Conservation (phyloP, 2,329 filamentous ascomycete species). For the Incumbomyces delicatus region DNA sequence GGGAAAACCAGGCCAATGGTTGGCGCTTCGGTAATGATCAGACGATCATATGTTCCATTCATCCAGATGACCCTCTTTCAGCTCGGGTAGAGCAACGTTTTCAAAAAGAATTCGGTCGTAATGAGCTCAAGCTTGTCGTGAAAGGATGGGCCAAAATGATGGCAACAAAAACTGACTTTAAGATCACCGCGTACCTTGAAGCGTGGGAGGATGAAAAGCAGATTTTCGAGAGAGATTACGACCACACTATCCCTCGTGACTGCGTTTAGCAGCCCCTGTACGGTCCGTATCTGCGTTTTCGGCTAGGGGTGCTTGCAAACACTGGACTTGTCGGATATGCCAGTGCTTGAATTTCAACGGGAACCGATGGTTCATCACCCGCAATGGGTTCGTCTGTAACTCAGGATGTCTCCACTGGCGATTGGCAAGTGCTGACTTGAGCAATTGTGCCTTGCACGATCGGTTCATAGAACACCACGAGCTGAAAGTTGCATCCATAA, state of each 20-base stretch:
- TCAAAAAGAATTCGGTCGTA: conserved; percentile 8
- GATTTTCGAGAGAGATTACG: conserved; percentile 8
- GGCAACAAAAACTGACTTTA: conserved; percentile 5
- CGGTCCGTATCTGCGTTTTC: too few species aligned
- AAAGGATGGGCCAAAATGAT: conserved; percentile 8
- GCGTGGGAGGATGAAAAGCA: conserved; percentile 6
- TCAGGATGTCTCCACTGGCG: too few species aligned
- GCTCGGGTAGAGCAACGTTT: conserved; percentile 7
- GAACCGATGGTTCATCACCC: too few species aligned
- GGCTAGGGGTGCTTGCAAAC: too few species aligned
- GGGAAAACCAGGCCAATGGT: conserved; percentile 5
- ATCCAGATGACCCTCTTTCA: conserved; percentile 9
- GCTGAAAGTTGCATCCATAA: too few species aligned
- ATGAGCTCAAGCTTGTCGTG: conserved; percentile 5
- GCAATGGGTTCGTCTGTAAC: too few species aligned
- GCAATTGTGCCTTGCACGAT: too few species aligned
- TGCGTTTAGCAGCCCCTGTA: background rate
- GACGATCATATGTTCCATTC: conserved; percentile 7
- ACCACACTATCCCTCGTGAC: conserved; percentile 5
- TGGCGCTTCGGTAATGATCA: conserved; percentile 9
- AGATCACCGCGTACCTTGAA: conserved; percentile 8
- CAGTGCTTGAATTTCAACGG: too few species aligned
- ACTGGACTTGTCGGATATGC: too few species aligned
- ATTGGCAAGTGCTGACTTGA: too few species aligned
- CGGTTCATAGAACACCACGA: too few species aligned